Evolutionary conservation across 805 yeast species (phyloP), one percentile per base, ranked within the genome.

Genomic region (Wickerhamiella azymoides): DNA sequence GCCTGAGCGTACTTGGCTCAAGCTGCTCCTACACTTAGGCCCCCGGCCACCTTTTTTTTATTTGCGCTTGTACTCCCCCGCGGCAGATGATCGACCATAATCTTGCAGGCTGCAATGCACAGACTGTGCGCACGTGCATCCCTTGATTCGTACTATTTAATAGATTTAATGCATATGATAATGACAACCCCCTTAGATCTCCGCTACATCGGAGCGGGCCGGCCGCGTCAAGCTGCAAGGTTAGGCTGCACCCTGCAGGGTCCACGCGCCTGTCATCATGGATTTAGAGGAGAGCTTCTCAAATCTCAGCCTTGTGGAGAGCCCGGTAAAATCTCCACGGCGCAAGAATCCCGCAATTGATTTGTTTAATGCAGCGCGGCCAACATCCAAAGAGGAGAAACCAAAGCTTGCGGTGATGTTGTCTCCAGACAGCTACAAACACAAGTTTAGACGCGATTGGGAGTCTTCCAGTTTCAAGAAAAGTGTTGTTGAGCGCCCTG

Each of bases 401-500:
- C 39, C 43, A 5, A 14, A 16, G 2, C 28, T 44, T 9, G 40
- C 47, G 5, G 66, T 83, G 6, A 66, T 84, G 5, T 60, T 84
- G 17, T 76, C 89, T 0, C 89, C 93, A 0, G 67, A 73, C 47
- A 76, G 85, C 1, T 67, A 80, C 27, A 73, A 76, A 50, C 94
- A 84, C 62, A 74, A 74, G 0, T 84, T 81, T 59, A 77, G 84
- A 4, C 69, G 94, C 33, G 66, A 67, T 25, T 84, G 94, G 94
- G 85, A 78, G 2, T 65, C 83, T 7, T 81, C 79, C 57, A 61
- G 76, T 1, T 79, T 80, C 54, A 60, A 72, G 37, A 65, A 79
- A 14, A 74, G 86, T 0, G 79, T 84, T 30, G 89, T 84, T 21
- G 94, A 84, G 61, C 65, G 89, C 39, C 94, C 94, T 1, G 88